Evolutionary conservation across 192 early-diverging fungal species (phyloP).

Genomic region (Dimargaris cristalligena): DNA sequence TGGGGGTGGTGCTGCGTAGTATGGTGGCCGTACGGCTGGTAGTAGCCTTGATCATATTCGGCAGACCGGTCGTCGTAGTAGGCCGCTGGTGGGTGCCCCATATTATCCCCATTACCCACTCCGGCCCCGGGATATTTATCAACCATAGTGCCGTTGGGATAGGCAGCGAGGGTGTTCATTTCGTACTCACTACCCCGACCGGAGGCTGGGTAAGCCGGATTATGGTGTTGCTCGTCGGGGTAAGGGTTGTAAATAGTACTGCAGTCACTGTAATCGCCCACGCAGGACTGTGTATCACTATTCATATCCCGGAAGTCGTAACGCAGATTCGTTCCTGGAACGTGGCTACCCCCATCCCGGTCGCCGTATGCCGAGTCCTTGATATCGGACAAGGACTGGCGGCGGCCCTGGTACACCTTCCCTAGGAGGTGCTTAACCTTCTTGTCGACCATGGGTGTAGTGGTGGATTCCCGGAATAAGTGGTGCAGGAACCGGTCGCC

Average conservation of each 20-base stretch:
- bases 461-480: slow-evolving; percentile 35
- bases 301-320: slow-evolving; percentile 7
- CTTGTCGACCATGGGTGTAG: slow-evolving; percentile 51
- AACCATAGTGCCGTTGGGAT: neutral
- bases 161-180: neutral
- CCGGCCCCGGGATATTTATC: neutral
- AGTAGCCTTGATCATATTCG: neutral
- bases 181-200: slow-evolving; percentile 4
- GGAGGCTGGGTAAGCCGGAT: no score
- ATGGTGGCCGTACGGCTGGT: neutral
- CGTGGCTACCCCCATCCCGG: neutral
- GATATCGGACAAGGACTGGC: neutral
- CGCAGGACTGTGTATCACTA: neutral
- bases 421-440: slow-evolving; percentile 43
- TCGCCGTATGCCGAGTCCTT: neutral
- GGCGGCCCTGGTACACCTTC: slow-evolving; percentile 36
- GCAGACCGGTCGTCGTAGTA: neutral
- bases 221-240: no score
- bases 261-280: slow-evolving; percentile 3
- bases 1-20: neutral
- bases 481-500: slow-evolving; percentile 49
- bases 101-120: neutral
- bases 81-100: neutral
- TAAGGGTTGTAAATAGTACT: neutral
- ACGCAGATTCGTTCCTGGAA: slow-evolving; percentile 4